These are phyloP conservation scores for Nakaseomyces nivariensis DNA, from an alignment of 1,139 yeast genomes.

Conservation along the genomic window DNA sequence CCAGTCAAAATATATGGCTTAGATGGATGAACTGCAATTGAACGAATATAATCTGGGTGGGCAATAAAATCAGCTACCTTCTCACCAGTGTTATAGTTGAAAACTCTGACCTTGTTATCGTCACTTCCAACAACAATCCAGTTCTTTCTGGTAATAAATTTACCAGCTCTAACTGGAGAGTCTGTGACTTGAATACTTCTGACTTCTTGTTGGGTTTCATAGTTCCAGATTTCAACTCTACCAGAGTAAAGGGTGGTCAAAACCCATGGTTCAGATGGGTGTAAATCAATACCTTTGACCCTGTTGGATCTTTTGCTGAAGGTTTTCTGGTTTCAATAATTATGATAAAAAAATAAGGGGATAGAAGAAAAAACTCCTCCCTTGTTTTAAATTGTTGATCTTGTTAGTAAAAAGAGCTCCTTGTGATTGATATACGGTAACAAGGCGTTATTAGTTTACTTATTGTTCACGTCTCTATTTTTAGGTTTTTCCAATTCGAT, in stretches of 20 bases:
- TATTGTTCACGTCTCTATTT: no score
- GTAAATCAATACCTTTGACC: constrained; percentile 96
- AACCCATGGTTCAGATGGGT: constrained; percentile 96
- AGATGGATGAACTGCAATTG: constrained; percentile 87
- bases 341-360: no score
- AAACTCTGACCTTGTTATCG: constrained; percentile 87
- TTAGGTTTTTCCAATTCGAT: no score
- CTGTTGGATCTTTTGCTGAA: constrained; percentile 62
- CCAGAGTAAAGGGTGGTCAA: constrained; percentile 78
- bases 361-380: no score
- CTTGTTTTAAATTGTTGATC: background rate
- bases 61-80: constrained; percentile 93
- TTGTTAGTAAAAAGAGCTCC: background rate
- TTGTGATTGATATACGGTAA: background rate
- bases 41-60: constrained; percentile 92
- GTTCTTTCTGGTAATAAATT: constrained; percentile 88
- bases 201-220: constrained; percentile 61
- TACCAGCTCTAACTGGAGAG: constrained; percentile 92
- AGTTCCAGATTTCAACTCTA: constrained; percentile 82
- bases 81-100: constrained; percentile 91
- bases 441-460: no score
- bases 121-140: constrained; percentile 97
- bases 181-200: constrained; percentile 81
- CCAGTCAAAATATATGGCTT: constrained; percentile 83
- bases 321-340: constrained; percentile 15